Conservation (phyloP, 202 grass and related monocot genomes). For the Dendrocalamus latiflorus region DNA sequence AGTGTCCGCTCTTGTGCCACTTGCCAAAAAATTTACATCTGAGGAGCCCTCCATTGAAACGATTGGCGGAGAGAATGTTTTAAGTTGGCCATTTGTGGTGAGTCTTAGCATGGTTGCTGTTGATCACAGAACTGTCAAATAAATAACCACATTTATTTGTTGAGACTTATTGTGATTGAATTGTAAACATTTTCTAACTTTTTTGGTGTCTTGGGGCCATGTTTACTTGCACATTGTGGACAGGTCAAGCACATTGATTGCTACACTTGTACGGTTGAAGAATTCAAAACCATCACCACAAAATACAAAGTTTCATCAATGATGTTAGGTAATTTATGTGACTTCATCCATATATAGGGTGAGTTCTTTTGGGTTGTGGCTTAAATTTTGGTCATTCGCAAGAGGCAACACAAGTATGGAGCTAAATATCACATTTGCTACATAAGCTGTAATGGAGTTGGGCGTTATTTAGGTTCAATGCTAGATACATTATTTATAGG, state of each 20-base stretch:
- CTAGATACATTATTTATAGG: neutral
- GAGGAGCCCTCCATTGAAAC: constrained; percentile 81
- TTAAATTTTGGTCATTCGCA: too few species aligned
- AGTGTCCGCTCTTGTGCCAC: constrained; percentile 87
- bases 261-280: constrained; percentile 59
- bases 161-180: constrained; percentile 15
- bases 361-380: too few species aligned
- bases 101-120: constrained; percentile 26
- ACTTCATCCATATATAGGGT: neutral
- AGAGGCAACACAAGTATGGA: neutral
- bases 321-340: constrained; percentile 60
- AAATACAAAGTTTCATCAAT: constrained; percentile 77
- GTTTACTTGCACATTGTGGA: constrained; percentile 6
- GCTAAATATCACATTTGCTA: neutral
- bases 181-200: neutral
- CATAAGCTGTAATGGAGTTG: neutral
- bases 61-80: constrained; percentile 81
- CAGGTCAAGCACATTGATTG: constrained; percentile 83
- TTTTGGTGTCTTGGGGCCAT: constrained; percentile 2
- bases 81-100: constrained; percentile 90
- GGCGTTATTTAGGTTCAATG: neutral
- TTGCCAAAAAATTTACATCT: constrained; percentile 79
- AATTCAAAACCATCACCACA: constrained; percentile 69
- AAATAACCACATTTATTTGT: neutral
- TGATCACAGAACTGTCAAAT: neutral